phyloP scores from a whole-genome alignment of 139 green algal species.

The Eudorina sp. region DNA sequence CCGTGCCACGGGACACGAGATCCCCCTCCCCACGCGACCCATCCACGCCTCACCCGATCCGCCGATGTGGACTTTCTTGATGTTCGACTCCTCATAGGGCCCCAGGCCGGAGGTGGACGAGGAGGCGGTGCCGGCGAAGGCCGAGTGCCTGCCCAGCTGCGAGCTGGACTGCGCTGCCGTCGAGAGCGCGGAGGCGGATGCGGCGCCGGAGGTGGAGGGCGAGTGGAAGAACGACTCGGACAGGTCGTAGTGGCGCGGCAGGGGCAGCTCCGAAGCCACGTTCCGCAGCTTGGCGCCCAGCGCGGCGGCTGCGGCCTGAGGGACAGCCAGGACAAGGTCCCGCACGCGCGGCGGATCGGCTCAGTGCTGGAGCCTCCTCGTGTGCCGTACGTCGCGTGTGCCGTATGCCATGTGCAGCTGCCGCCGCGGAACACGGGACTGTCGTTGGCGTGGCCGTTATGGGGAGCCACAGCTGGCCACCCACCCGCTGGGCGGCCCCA shows the following conservation, averaged over 20 bases:
- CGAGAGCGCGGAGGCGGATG: not conserved
- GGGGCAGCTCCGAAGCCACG: slow-evolving; percentile 13
- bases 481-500: too few relatives aligned
- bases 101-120: not conserved
- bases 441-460: too few relatives aligned
- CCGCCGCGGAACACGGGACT: too few relatives aligned
- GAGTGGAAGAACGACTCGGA: slow-evolving; percentile 22
- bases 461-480: too few relatives aligned
- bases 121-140: not conserved
- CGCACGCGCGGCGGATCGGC: too few relatives aligned
- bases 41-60: slow-evolving; percentile 2
- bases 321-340: not conserved
- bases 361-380: too few relatives aligned
- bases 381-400: too few relatives aligned
- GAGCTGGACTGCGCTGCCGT: not conserved
- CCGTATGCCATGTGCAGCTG: too few relatives aligned
- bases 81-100: slow-evolving; percentile 39
- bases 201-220: not conserved
- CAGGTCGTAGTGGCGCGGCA: not conserved
- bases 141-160: not conserved
- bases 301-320: slow-evolving; percentile 36
- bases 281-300: slow-evolving; percentile 18
- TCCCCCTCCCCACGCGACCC: too few relatives aligned
- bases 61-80: slow-evolving; percentile 58
- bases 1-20: too few relatives aligned